phyloP scores from a whole-genome alignment of 2,329 filamentous ascomycete species.

The Rutstroemia sp. region DNA sequence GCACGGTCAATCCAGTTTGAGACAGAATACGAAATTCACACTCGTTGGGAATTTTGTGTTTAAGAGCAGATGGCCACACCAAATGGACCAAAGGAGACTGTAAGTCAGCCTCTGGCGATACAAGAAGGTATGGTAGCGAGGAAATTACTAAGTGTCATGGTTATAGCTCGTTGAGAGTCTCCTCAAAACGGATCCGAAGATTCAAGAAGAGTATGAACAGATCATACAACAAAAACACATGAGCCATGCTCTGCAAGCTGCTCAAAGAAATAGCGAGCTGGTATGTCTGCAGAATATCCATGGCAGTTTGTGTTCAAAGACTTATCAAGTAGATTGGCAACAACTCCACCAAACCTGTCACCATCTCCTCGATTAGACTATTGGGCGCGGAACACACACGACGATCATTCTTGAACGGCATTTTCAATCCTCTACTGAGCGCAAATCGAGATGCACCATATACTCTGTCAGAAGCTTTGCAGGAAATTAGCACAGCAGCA shows the following conservation, averaged over 20 bases:
- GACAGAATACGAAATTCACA: neutral
- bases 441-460: slow-evolving; percentile 59
- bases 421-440: slow-evolving; percentile 72
- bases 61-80: slow-evolving; percentile 1
- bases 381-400: slow-evolving; percentile 81
- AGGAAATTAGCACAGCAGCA: slow-evolving; percentile 61
- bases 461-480: slow-evolving; percentile 72
- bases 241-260: slow-evolving; percentile 31
- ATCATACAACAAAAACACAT: slow-evolving; percentile 42
- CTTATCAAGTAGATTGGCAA: slow-evolving; percentile 52
- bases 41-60: neutral
- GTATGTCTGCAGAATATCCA: slow-evolving; percentile 35
- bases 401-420: slow-evolving; percentile 69
- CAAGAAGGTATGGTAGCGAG: slow-evolving; percentile 30
- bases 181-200: slow-evolving; percentile 46
- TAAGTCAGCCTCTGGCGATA: neutral
- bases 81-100: slow-evolving; percentile 4
- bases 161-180: slow-evolving; percentile 9
- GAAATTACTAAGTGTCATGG: slow-evolving; percentile 29
- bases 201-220: slow-evolving; percentile 47
- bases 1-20: neutral
- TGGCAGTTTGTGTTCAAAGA: neutral
- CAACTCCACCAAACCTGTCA: slow-evolving; percentile 81
- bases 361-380: slow-evolving; percentile 77
- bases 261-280: slow-evolving; percentile 51